Evolutionary conservation across 306 rosid species (phyloP).

Genomic region (Notholithocarpus densiflorus): DNA sequence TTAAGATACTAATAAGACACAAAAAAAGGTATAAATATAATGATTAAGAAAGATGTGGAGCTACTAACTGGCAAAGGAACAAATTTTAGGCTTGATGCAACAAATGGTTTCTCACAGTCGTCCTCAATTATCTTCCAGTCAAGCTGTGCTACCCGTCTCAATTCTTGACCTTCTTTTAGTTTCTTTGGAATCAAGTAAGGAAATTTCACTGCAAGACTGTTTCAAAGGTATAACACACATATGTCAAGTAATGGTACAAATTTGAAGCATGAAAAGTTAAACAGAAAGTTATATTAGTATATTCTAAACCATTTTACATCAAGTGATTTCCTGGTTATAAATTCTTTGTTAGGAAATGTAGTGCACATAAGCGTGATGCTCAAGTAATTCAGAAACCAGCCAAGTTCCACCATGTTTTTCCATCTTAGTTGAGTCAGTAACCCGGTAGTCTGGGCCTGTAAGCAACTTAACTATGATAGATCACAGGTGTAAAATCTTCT

Average conservation of each 20-base stretch:
- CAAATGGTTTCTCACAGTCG: slow-evolving; percentile 59
- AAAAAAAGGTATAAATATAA: slow-evolving; percentile 4
- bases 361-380: not conserved
- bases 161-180: slow-evolving; percentile 78
- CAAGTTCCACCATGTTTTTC: too few species aligned
- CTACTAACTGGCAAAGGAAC: slow-evolving; percentile 82
- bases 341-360: too few species aligned
- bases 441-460: too few species aligned
- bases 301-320: not conserved
- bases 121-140: slow-evolving; percentile 73
- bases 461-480: too few species aligned
- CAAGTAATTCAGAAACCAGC: slow-evolving; percentile 11
- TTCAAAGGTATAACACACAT: slow-evolving; percentile 28
- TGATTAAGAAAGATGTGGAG: slow-evolving; percentile 30
- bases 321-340: not conserved
- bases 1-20: slow-evolving; percentile 9
- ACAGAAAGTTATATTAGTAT: not conserved
- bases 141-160: slow-evolving; percentile 93
- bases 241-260: not conserved
- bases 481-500: too few species aligned
- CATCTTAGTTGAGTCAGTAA: too few species aligned
- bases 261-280: not conserved
- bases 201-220: slow-evolving; percentile 75
- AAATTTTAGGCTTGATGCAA: slow-evolving; percentile 79
- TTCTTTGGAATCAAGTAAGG: slow-evolving; percentile 82